Conservation (phyloP, 1,284 basidiomycete genomes). For the Cryptococcus sp. region DNA sequence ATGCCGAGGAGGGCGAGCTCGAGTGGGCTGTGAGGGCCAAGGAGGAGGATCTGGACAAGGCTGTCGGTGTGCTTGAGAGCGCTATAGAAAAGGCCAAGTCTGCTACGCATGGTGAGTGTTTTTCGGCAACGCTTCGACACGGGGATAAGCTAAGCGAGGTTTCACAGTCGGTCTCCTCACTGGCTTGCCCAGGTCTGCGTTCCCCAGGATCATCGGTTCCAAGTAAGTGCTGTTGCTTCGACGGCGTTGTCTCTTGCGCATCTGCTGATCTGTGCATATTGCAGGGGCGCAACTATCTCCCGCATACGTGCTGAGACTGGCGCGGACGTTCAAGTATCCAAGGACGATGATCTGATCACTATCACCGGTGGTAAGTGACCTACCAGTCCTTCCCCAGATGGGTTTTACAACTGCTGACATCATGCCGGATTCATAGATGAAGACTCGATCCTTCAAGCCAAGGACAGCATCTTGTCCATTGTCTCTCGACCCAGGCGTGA, state of each 20-base stretch:
- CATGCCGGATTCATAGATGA: slow-evolving; percentile 50
- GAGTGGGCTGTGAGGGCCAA: slow-evolving; percentile 79
- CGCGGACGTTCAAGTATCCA: slow-evolving; percentile 82
- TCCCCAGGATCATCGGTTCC: slow-evolving; percentile 78
- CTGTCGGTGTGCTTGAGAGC: slow-evolving; percentile 64
- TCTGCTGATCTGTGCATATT: not conserved
- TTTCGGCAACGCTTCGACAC: too few species aligned
- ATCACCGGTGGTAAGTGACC: slow-evolving; percentile 65
- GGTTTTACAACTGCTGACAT: slow-evolving; percentile 4
- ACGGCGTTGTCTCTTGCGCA: too few species aligned
- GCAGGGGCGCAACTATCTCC: slow-evolving; percentile 67
- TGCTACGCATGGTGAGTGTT: slow-evolving; percentile 55
- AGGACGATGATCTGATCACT: slow-evolving; percentile 79
- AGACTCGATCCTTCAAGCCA: slow-evolving; percentile 70
- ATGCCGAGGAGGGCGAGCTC: slow-evolving; percentile 65
- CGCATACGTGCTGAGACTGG: slow-evolving; percentile 82
- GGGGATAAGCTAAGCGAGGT: not conserved
- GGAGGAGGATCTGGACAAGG: slow-evolving; percentile 74
- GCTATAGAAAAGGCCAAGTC: slow-evolving; percentile 71
- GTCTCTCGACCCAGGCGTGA: slow-evolving; percentile 45
- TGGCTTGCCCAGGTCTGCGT: slow-evolving; percentile 53
- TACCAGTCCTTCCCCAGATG: not conserved
- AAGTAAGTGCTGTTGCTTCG: slow-evolving; percentile 57
- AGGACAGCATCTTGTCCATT: slow-evolving; percentile 75
- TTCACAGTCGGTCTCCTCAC: slow-evolving; percentile 50